Evolutionary conservation across 1,284 basidiomycete species (phyloP).

Genomic region (Mycosarcoma mackinlayi): DNA sequence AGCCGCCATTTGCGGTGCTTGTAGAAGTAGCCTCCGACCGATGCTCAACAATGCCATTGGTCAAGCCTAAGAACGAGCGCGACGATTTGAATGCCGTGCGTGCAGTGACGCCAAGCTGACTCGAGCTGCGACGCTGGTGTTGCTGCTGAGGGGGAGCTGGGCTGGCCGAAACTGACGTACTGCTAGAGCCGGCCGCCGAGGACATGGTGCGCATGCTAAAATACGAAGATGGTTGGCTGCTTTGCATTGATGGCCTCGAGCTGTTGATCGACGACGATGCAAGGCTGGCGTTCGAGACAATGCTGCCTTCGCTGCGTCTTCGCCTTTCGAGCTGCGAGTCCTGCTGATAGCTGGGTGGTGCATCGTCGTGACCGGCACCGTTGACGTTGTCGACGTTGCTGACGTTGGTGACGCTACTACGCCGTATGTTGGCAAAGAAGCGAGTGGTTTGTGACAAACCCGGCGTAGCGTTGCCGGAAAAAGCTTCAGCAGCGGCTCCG

Average conservation of each 20-base stretch:
- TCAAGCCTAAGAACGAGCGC: conserved; percentile 26
- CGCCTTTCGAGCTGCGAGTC: conserved; percentile 8
- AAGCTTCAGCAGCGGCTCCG: conserved; percentile 34
- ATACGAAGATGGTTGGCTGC: conserved; percentile 9
- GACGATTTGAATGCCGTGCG: conserved; percentile 21
- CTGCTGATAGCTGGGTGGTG: conserved; percentile 34
- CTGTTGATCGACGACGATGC: conserved; percentile 5
- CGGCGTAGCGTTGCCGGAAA: conserved; percentile 23
- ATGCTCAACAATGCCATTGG: conserved; percentile 17
- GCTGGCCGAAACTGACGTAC: conserved; percentile 14
- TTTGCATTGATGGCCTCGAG: conserved; percentile 11
- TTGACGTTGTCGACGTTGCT: too few species aligned
- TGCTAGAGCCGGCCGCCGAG: background rate
- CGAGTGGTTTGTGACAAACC: conserved; percentile 4
- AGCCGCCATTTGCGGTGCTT: background rate
- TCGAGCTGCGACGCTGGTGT: conserved; percentile 17
- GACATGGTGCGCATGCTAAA: conserved; percentile 17
- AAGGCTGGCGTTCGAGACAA: conserved; percentile 15
- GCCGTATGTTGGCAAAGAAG: conserved; percentile 21
- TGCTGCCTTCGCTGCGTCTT: conserved; percentile 34
- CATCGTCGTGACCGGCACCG: too few species aligned
- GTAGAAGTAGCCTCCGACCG: background rate
- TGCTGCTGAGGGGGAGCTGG: conserved; percentile 6
- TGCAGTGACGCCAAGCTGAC: conserved; percentile 27
- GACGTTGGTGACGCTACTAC: conserved; percentile 10